Percentiles rank a stretch among this genome's conserved stretches.
phyloP scores from a whole-genome alignment of 148 eudicot species.

The Polygonum aviculare region DNA sequence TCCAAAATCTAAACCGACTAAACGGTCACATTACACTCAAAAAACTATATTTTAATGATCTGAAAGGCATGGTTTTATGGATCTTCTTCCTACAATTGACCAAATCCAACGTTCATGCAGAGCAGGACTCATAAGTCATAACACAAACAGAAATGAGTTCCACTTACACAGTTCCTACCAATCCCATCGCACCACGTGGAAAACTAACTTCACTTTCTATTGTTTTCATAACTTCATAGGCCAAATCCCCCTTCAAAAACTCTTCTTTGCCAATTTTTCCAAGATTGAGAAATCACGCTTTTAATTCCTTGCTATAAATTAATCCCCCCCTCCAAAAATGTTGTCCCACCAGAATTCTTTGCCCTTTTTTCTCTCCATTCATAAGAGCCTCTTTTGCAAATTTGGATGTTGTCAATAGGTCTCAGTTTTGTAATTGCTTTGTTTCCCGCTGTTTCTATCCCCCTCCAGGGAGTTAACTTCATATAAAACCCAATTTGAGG shows the following conservation, averaged over 20 bases:
- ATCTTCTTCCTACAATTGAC: background rate
- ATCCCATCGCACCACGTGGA: slow-evolving; percentile 1
- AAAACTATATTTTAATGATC: too few relatives aligned
- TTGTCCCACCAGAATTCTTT: background rate
- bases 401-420: background rate
- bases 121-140: background rate
- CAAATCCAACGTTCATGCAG: slow-evolving; percentile 3
- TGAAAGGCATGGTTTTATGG: too few relatives aligned
- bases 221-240: background rate
- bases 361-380: slow-evolving; percentile 6
- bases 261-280: background rate
- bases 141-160: slow-evolving; percentile 1
- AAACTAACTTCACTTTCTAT: background rate
- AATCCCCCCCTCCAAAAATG: background rate
- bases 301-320: background rate
- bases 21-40: too few relatives aligned
- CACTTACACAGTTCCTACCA: background rate
- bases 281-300: background rate
- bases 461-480: background rate
- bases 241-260: background rate
- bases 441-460: background rate
- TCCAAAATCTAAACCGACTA: background rate
- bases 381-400: background rate
- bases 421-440: background rate
- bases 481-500: background rate